Evolutionary conservation across 345 rosid genomes (phyloP), one percentile per base, ranked within the genome.

Genomic region (Corchorus capsularis): DNA sequence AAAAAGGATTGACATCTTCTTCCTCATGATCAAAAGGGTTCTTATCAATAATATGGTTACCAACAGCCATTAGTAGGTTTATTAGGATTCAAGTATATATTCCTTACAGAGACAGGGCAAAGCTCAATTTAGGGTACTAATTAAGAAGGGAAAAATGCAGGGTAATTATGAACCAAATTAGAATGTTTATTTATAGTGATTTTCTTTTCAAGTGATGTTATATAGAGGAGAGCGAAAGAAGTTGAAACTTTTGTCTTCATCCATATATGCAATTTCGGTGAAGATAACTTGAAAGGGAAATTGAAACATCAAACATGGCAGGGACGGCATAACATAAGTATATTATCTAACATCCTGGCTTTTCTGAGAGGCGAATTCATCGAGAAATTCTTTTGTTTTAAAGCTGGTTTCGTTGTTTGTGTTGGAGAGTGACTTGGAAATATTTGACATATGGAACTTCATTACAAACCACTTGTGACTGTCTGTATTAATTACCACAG

Each of bases 11-110:
- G 71, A 93, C 94, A 81, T 89, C 91, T 68, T 89, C 89, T 49
- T 91, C 96, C 35, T 93, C 98, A 20, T n/a, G n/a, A n/a, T 87
- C 95, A 75, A 93, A 93, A 0, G 98, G 97, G 72, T 94, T 93
- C 50, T 79, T 82, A 76, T 94, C 96, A 27, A 27, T 27, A 27
- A 27, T 27, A 79, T 81, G 88, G 20, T 92, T 89, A 78, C 89
- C 88, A 75, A 88, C 87, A 75, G 96, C 96, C 98, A 94, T 92
- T 27, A 35, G 43, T 72, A 65, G 47, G 62, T 46, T 69, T 0
- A 39, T 39, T 39, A 39, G 43, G 43, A n/a, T 5, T 11, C 10
- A 4, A 10, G 22, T 22, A 6, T 8, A 20, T 27, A 1, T 27
- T 27, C 1, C 27, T 27, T 27, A 27, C 27, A 27, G 35, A 60